These are phyloP conservation scores for Entelexis paramagnoliae DNA, from an alignment of 1,139 yeast genomes.

Conservation along the genomic window DNA sequence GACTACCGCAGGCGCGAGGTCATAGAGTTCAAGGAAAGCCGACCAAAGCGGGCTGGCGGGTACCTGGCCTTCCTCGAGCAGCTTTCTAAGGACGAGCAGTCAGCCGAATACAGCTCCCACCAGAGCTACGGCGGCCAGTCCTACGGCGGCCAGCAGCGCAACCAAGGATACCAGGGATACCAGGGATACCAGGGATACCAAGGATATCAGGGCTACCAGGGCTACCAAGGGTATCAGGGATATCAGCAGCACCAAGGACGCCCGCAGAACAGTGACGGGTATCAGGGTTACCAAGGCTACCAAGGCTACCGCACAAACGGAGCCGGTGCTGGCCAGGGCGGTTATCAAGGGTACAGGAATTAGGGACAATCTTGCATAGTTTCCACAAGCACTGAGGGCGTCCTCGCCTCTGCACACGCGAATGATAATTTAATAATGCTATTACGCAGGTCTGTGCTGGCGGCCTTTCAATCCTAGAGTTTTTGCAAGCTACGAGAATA, in stretches of 20 bases:
- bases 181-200: conserved; percentile 8
- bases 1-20: conserved; percentile 20
- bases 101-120: background rate
- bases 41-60: conserved; percentile 15
- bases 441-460: too few species aligned
- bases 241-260: background rate
- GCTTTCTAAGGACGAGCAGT: background rate
- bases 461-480: too few species aligned
- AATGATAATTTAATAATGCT: too few species aligned
- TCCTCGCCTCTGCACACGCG: too few species aligned
- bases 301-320: conserved; percentile 13
- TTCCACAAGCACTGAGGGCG: too few species aligned
- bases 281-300: conserved; percentile 17
- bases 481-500: too few species aligned
- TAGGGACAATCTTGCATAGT: background rate
- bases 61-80: conserved; percentile 15
- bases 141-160: conserved; percentile 15
- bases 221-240: conserved; percentile 15
- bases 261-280: background rate
- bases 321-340: background rate
- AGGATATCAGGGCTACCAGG: conserved; percentile 16
- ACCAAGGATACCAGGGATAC: conserved; percentile 21
- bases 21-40: conserved; percentile 12
- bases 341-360: background rate
- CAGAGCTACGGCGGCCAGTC: conserved; percentile 14